A percentile compares a stretch with the other conserved stretches of the same genome.
Evolutionary conservation across 768 basidiomycete genomes (phyloP).

Genomic region (Lactarius evosmus): DNA sequence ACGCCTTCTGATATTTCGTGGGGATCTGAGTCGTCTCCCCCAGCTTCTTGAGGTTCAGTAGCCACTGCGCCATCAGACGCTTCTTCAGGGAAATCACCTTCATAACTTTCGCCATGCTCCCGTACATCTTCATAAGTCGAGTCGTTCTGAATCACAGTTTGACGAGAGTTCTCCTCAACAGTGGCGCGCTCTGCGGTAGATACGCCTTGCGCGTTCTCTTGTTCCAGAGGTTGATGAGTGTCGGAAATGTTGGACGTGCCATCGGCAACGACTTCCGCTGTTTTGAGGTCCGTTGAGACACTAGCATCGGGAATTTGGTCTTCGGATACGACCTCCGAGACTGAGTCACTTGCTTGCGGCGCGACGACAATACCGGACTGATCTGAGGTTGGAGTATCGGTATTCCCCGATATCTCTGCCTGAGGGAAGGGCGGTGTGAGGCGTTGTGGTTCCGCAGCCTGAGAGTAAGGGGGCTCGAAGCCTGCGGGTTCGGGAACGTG

Average conservation of each 20-base stretch:
- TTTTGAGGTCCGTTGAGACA: neutral
- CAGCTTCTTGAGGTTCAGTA: conserved; percentile 9
- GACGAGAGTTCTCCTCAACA: neutral
- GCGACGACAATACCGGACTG: neutral
- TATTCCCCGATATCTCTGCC: neutral
- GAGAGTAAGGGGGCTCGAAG: conserved; percentile 38
- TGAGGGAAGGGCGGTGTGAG: conserved; percentile 9
- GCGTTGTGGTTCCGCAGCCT: conserved; percentile 29
- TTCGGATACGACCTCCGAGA: neutral
- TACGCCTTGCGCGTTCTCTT: neutral
- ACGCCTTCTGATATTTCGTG: conserved; percentile 42
- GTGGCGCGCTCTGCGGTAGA: conserved; percentile 3
- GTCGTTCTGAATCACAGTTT: conserved; percentile 4
- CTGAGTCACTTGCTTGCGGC: neutral
- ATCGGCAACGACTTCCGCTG: neutral
- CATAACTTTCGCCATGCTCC: neutral
- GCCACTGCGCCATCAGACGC: neutral
- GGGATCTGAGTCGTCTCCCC: conserved; percentile 17
- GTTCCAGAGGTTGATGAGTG: neutral
- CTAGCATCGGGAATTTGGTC: neutral
- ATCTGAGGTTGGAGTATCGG: neutral
- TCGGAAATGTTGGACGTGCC: neutral
- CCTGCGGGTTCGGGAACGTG: conserved; percentile 64
- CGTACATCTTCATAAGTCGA: neutral
- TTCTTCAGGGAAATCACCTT: neutral